Conservation (phyloP, 148 eudicot genomes). For the Chenopodium formosanum region DNA sequence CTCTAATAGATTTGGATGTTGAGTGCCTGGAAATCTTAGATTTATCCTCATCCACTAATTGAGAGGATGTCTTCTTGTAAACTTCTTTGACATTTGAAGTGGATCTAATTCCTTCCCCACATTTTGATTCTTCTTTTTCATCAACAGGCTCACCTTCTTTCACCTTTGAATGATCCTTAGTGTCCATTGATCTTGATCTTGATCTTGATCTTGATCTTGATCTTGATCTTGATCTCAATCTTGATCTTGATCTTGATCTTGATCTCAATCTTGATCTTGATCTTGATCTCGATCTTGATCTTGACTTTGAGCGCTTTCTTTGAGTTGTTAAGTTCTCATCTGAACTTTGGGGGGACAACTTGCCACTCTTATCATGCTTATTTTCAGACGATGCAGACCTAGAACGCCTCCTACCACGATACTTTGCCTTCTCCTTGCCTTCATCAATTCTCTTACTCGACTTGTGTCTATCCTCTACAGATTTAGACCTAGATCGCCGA, state of each 20-base stretch:
- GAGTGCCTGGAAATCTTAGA: slow-evolving; percentile 51
- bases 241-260: slow-evolving; percentile 24
- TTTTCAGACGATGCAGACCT: slow-evolving; percentile 36
- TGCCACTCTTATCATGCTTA: slow-evolving; percentile 25
- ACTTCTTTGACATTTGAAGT: slow-evolving; percentile 45
- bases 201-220: no score
- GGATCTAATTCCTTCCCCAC: slow-evolving; percentile 35
- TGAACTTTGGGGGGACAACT: slow-evolving; percentile 37
- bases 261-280: slow-evolving; percentile 40
- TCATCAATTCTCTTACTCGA: slow-evolving; percentile 28
- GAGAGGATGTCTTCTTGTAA: slow-evolving; percentile 28
- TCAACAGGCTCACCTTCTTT: slow-evolving; percentile 26
- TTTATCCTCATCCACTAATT: slow-evolving; percentile 37
- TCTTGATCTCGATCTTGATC: slow-evolving; percentile 33
- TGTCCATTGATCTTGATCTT: slow-evolving; percentile 11
- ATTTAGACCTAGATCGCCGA: slow-evolving; percentile 64
- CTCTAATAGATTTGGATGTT: slow-evolving; percentile 47
- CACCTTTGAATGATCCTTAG: slow-evolving; percentile 22
- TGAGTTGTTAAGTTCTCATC: slow-evolving; percentile 31
- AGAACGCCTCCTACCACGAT: slow-evolving; percentile 34
- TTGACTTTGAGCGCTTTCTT: slow-evolving; percentile 37
- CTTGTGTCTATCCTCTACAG: slow-evolving; percentile 36
- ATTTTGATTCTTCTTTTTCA: slow-evolving; percentile 21
- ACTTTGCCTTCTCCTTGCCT: slow-evolving; percentile 27
- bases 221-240: no score